Conservation (phyloP, 495 filamentous ascomycete genomes). For the Hypoxylon fragiforme region DNA sequence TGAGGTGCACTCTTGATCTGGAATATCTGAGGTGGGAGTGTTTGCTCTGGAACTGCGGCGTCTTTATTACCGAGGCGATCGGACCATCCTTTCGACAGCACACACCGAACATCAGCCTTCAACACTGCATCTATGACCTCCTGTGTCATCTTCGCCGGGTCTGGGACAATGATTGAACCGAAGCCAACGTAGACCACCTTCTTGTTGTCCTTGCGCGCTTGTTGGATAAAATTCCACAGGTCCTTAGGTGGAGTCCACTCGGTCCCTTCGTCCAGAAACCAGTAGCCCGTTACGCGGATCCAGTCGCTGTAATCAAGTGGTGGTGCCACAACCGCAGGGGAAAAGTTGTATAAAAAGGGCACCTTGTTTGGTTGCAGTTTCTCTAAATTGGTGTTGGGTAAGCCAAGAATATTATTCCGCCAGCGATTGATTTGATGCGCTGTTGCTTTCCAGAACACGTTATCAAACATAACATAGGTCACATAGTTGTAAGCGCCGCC, state of each 20-base stretch:
- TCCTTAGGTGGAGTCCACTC: conserved; percentile 76
- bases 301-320: conserved; percentile 96
- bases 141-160: conserved; percentile 82
- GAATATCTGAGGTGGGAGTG: conserved; percentile 77
- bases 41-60: conserved; percentile 61
- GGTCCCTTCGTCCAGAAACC: conserved; percentile 88
- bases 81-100: conserved; percentile 99
- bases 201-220: conserved; percentile 78
- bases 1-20: conserved; percentile 91
- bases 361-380: conserved; percentile 96
- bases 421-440: conserved; percentile 91
- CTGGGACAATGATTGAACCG: conserved; percentile 92
- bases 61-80: conserved; percentile 64
- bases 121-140: conserved; percentile 87
- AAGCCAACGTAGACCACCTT: conserved; percentile 97
- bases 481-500: conserved; percentile 94
- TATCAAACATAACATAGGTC: conserved; percentile 97
- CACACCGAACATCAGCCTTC: conserved; percentile 93
- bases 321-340: conserved; percentile 85
- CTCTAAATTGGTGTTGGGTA: conserved; percentile 81
- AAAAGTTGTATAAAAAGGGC: conserved; percentile 97
- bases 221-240: conserved; percentile 75
- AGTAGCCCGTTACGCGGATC: conserved; percentile 96
- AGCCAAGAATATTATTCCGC: conserved; percentile 75
- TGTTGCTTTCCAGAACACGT: conserved; percentile 93